Percentiles rank a stretch among this genome's conserved stretches.
phyloP scores from a whole-genome alignment of 371 early-diverging fungal genomes.

The Fennellomyces sp. region DNA sequence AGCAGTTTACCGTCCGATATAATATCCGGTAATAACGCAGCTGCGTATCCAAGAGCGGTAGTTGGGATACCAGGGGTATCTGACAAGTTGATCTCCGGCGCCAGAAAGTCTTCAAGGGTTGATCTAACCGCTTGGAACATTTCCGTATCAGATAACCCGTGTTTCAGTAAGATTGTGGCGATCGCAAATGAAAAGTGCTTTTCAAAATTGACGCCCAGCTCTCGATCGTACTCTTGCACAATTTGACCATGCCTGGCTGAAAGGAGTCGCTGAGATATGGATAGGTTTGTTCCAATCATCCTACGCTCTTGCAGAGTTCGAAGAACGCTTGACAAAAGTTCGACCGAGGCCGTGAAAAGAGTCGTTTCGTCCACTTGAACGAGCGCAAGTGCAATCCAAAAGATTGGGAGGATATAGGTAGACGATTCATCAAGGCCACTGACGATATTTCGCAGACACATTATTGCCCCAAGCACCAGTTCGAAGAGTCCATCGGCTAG shows the following conservation, averaged over 20 bases:
- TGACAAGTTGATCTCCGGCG: conserved; percentile 49
- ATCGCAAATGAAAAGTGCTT: conserved; percentile 87
- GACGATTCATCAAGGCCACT: conserved; percentile 70
- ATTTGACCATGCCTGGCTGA: conserved; percentile 64
- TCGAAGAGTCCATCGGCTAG: conserved; percentile 74
- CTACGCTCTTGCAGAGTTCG: conserved; percentile 62
- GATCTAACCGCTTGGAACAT: conserved; percentile 68
- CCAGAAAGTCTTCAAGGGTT: conserved; percentile 67
- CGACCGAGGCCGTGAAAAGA: conserved; percentile 71
- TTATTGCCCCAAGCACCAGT: conserved; percentile 66
- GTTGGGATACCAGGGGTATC: conserved; percentile 47
- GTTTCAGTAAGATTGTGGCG: conserved; percentile 75
- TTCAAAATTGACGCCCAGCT: conserved; percentile 74
- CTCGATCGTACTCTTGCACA: neutral
- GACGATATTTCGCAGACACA: conserved; percentile 83
- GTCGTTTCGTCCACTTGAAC: conserved; percentile 83
- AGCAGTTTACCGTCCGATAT: neutral
- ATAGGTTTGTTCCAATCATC: no score
- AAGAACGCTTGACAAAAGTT: conserved; percentile 70
- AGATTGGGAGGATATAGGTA: conserved; percentile 80
- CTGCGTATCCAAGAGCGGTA: conserved; percentile 70
- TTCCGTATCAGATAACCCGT: conserved; percentile 47
- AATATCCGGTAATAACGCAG: conserved; percentile 63
- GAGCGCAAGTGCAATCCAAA: conserved; percentile 86
- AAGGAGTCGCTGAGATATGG: conserved; percentile 37